Base-by-base conservation (phyloP, 768 basidiomycete genomes). In the Tremella yokohamensis region DNA sequence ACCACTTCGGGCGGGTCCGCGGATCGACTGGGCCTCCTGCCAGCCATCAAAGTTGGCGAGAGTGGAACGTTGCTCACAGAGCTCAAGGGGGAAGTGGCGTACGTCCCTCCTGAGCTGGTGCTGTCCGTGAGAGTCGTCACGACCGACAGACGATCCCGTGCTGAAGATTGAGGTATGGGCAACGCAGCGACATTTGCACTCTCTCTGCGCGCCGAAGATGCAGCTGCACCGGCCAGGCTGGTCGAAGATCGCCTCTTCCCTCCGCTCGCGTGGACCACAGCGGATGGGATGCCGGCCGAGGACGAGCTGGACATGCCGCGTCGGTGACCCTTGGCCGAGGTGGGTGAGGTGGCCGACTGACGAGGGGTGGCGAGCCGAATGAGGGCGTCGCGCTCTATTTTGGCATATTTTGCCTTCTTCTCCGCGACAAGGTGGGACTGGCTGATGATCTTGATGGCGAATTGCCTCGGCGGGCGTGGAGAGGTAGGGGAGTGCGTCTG, bases 381-480 rank as follows among this genome's bases (percentile, higher is more conserved):
- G 15, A 78, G 57, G 12, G 77, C 76, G 40, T 78, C 77, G 4
- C 74, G 64, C 53, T 78, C 77, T 42, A 78, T 70, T 61, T 71
- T 69, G 3, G 77, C 77, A 60, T 78, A 78, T 54, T 76, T 76
- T 8, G 67, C 72, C 61, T 78, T 78, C 52, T 76, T 74, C 67
- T 78, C 73, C 25, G 69, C 67, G 19, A 76, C 63, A 20, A 78
- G 71, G 39, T 78, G 77, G 38, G 69, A 68, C 55, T 78, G 76
- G 51, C 77, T 74, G 61, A 78, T 74, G 58, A 78, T 77, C 44
- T 78, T 78, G 68, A 78, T 70, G 34, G 77, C 77, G 54, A 73
- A 78, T 40, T 66, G 59, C 19, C 62, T 52, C 44, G 64, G 64
- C 3, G 56, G 55, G 48, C 49, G 53, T 15, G 57, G 64, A 8